A percentile compares a stretch with the other conserved stretches of the same genome.
phyloP scores from a whole-genome alignment of 2,329 filamentous ascomycete species.

The Atkinsonella texensis region DNA sequence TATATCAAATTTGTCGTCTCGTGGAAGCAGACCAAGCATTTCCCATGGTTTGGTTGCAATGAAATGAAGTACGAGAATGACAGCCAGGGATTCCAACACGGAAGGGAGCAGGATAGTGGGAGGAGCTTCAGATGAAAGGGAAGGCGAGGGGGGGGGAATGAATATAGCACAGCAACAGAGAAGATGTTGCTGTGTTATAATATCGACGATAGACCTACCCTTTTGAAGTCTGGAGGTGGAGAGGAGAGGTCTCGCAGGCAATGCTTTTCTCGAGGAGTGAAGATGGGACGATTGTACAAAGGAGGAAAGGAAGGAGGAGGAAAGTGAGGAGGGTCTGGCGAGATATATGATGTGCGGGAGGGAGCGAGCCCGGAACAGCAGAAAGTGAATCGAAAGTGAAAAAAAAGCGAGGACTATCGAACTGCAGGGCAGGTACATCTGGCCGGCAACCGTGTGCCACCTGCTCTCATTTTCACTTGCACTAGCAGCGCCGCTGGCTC shows the following conservation, averaged over 20 bases:
- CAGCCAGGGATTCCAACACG: neutral
- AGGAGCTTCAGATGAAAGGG: neutral
- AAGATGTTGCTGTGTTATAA: neutral
- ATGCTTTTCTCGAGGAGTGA: neutral
- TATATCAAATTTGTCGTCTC: neutral
- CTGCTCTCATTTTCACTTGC: constrained; percentile 1
- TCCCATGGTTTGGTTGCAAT: neutral
- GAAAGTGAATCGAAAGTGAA: constrained; percentile 1
- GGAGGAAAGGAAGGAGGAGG: neutral
- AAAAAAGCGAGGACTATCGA: constrained; percentile 5
- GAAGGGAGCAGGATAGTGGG: neutral
- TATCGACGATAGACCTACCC: neutral
- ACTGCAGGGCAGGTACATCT: constrained; percentile 5
- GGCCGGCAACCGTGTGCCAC: constrained; percentile 7
- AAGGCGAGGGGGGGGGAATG: neutral
- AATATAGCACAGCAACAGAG: neutral
- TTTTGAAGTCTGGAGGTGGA: neutral
- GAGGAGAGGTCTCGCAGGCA: constrained; percentile 1
- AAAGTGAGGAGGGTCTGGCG: neutral
- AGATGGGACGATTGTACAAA: neutral
- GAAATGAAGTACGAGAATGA: neutral
- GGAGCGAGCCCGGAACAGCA: neutral
- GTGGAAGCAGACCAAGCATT: neutral
- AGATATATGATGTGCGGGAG: constrained; percentile 6
- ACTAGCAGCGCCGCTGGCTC: neutral